Evolutionary conservation across 225 moss, liverwort and hornwort genomes (phyloP).

Genomic region (Sphagnum tenellum): DNA sequence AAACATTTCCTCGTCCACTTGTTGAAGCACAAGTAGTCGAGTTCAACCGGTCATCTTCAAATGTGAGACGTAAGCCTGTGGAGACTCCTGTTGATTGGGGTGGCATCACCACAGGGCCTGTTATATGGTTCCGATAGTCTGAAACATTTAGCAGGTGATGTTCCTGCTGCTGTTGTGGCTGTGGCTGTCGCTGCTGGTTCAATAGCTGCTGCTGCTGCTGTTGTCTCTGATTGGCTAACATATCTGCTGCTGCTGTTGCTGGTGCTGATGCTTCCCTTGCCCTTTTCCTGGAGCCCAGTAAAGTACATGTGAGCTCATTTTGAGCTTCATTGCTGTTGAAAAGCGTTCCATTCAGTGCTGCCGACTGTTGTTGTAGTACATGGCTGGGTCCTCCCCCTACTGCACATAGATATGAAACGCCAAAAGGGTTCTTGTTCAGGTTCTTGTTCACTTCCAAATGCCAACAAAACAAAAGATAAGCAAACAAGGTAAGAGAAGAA

Average conservation of each 20-base stretch:
- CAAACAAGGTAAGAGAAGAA: too few species aligned
- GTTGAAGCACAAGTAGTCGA: conserved; percentile 12
- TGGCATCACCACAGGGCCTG: not conserved
- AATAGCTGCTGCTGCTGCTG: conserved; percentile 2
- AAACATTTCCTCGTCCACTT: conserved; percentile 7
- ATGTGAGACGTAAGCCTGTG: conserved; percentile 9
- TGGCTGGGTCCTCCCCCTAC: not conserved
- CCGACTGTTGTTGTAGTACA: not conserved
- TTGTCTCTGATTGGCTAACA: not conserved
- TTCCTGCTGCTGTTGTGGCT: too few species aligned
- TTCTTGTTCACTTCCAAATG: not conserved
- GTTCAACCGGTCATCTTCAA: conserved; percentile 11
- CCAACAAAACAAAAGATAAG: not conserved
- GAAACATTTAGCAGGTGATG: conserved; percentile 4
- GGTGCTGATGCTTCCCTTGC: not conserved
- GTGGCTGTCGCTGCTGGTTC: too few species aligned
- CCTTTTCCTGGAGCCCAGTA: conserved; percentile 6
- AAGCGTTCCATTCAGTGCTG: too few species aligned
- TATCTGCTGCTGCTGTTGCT: not conserved
- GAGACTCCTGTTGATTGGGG: conserved; percentile 12
- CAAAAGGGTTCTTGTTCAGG: not conserved
- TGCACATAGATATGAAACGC: not conserved
- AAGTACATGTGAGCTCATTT: conserved; percentile 3
- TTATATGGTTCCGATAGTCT: conserved; percentile 10
- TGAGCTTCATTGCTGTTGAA: not conserved